These are phyloP conservation scores for Panicum virgatum DNA, from an alignment of 202 grass and related monocot genomes.

Conservation along the genomic window DNA sequence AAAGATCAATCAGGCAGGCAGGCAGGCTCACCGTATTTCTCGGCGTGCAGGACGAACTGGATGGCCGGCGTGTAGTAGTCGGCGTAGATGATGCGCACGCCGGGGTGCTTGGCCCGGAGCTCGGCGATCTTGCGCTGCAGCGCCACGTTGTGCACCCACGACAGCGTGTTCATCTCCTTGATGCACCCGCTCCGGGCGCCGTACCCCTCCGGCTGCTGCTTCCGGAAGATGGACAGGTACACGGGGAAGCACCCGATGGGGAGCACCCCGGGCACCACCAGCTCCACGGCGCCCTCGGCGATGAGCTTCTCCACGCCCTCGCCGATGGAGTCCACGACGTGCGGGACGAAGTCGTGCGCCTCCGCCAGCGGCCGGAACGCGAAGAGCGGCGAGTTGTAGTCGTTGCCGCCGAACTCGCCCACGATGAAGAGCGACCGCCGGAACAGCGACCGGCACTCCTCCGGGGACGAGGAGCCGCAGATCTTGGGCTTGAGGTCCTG, in stretches of 20 bases:
- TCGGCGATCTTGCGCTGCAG: slow-evolving; percentile 46
- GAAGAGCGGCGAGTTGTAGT: slow-evolving; percentile 78
- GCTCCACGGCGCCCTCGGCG: slow-evolving; percentile 61
- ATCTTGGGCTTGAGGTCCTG: slow-evolving; percentile 66
- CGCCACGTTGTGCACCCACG: slow-evolving; percentile 67
- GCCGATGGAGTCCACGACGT: slow-evolving; percentile 59
- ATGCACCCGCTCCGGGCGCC: slow-evolving; percentile 53
- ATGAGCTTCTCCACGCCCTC: slow-evolving; percentile 64
- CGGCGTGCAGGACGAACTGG: slow-evolving; percentile 69
- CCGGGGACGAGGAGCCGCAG: slow-evolving; percentile 49
- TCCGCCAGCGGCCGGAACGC: slow-evolving; percentile 49
- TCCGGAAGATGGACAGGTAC: slow-evolving; percentile 63
- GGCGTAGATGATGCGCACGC: slow-evolving; percentile 66
- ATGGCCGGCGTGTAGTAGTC: slow-evolving; percentile 70
- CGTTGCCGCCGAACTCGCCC: slow-evolving; percentile 81
- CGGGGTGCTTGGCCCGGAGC: slow-evolving; percentile 53
- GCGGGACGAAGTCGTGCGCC: slow-evolving; percentile 49
- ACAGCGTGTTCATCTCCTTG: slow-evolving; percentile 62
- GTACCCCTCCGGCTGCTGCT: slow-evolving; percentile 44
- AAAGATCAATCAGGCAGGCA: not conserved
- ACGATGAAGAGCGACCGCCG: slow-evolving; percentile 70
- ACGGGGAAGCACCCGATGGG: slow-evolving; percentile 75
- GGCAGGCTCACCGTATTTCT: slow-evolving; percentile 50
- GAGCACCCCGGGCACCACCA: slow-evolving; percentile 64
- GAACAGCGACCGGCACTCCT: slow-evolving; percentile 60